phyloP scores from a whole-genome alignment of 352 stramenopile species.

The Phytophthora brassicae region DNA sequence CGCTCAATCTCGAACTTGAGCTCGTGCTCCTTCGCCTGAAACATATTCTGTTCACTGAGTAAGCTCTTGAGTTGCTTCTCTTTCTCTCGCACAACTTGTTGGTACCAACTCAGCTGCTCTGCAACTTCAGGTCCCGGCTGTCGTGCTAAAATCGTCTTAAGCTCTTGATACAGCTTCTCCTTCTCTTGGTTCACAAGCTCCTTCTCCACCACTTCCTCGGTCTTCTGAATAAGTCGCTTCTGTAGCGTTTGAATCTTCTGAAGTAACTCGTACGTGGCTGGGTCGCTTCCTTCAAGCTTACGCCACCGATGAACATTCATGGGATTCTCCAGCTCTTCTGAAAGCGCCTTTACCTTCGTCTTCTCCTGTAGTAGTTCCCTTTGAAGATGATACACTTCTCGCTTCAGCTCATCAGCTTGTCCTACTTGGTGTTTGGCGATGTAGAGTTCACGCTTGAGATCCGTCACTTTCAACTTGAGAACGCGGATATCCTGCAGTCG shows the following conservation, averaged over 20 bases:
- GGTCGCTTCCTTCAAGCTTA: conserved; percentile 96
- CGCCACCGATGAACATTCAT: conserved; percentile 98
- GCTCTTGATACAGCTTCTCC: conserved; percentile 93
- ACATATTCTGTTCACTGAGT: conserved; percentile 97
- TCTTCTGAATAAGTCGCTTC: conserved; percentile 94
- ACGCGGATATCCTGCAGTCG: conserved; percentile 93
- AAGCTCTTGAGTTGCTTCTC: conserved; percentile 97
- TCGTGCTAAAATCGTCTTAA: conserved; percentile 92
- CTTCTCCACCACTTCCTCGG: conserved; percentile 94
- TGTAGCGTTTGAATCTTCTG: conserved; percentile 97
- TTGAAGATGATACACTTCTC: conserved; percentile 89
- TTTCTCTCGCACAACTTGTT: conserved; percentile 96
- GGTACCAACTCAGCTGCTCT: conserved; percentile 94
- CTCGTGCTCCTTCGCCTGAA: conserved; percentile 92
- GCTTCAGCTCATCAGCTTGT: conserved; percentile 87
- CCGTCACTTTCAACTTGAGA: conserved; percentile 94
- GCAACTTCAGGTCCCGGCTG: conserved; percentile 94
- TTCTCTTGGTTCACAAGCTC: conserved; percentile 96
- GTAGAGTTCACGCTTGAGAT: conserved; percentile 91
- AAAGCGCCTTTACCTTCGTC: conserved; percentile 96
- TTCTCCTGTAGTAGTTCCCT: conserved; percentile 94
- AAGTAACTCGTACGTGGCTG: conserved; percentile 94
- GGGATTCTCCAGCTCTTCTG: conserved; percentile 95
- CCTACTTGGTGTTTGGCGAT: conserved; percentile 90
- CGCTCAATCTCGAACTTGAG: conserved; percentile 96